Evolutionary conservation across 2,329 filamentous ascomycete species (phyloP).

Genomic region (Didymosphaeria variabile): DNA sequence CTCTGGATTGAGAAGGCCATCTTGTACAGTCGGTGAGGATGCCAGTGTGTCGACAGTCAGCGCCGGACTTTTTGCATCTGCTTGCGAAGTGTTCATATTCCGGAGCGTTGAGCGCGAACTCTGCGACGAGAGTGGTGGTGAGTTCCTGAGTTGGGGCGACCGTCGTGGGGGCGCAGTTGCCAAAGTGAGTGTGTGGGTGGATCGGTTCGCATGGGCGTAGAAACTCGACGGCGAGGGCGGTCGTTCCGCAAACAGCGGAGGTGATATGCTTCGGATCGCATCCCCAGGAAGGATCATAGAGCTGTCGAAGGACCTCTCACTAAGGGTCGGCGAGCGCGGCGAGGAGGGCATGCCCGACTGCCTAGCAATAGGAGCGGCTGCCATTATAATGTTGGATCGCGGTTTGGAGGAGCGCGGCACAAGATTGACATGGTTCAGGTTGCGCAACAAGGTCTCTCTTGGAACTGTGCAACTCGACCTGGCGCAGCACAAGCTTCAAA

Average conservation of each 20-base stretch:
- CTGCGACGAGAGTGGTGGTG: slow-evolving; percentile 43
- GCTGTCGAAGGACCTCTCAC: slow-evolving; percentile 92
- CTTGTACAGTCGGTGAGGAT: slow-evolving; percentile 45
- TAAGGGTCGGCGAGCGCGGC: slow-evolving; percentile 77
- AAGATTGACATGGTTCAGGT: slow-evolving; percentile 26
- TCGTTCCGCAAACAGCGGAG: slow-evolving; percentile 55
- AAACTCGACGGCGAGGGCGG: slow-evolving; percentile 53
- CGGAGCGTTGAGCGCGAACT: slow-evolving; percentile 49
- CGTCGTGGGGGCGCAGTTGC: slow-evolving; percentile 40
- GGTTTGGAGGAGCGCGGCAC: slow-evolving; percentile 23
- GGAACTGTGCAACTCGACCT: background rate
- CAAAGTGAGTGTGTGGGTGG: slow-evolving; percentile 34
- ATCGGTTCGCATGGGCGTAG: slow-evolving; percentile 36
- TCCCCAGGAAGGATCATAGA: slow-evolving; percentile 84
- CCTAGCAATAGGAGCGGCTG: slow-evolving; percentile 47
- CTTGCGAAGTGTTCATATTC: slow-evolving; percentile 37
- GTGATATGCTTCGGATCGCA: slow-evolving; percentile 57
- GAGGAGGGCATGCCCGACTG: slow-evolving; percentile 24
- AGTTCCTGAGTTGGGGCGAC: slow-evolving; percentile 37
- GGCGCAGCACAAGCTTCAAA: slow-evolving; percentile 1
- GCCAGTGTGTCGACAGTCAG: slow-evolving; percentile 37
- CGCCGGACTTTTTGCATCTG: slow-evolving; percentile 22
- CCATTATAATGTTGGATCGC: slow-evolving; percentile 22
- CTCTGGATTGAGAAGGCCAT: slow-evolving; percentile 28
- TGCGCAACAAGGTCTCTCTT: slow-evolving; percentile 5